Evolutionary conservation across 106 monocot species (phyloP).

Genomic region (Agapanthus africanus): DNA sequence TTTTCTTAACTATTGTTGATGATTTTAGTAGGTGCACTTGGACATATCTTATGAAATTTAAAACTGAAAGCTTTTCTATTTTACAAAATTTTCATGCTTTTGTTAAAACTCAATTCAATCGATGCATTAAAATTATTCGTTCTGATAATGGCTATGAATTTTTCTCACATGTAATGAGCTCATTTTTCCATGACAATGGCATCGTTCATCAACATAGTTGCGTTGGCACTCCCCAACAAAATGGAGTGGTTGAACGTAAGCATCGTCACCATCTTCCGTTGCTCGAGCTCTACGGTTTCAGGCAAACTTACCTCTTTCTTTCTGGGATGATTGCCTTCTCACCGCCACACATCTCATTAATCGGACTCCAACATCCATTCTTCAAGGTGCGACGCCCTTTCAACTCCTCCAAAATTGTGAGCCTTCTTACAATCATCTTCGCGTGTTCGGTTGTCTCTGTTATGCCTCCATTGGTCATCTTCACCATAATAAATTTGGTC

Average conservation of each 20-base stretch:
- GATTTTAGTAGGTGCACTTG: neutral
- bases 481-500: neutral
- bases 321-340: neutral
- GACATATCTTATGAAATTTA: neutral
- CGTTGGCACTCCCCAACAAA: neutral
- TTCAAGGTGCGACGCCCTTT: neutral
- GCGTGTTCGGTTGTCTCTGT: neutral
- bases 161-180: neutral
- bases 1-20: neutral
- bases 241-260: no score
- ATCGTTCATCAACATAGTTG: constrained; percentile 1
- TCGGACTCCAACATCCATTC: neutral
- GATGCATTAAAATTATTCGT: neutral
- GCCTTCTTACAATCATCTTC: neutral
- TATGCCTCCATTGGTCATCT: neutral
- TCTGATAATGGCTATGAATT: neutral
- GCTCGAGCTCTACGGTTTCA: neutral
- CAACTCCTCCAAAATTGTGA: neutral
- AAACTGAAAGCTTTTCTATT: no score
- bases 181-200: no score
- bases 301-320: no score
- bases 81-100: neutral
- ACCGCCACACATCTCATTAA: neutral
- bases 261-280: neutral
- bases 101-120: neutral